Evolutionary conservation across 805 yeast species (phyloP), one percentile per base, ranked within the genome.

Genomic region (Soucietia sequanensis): DNA sequence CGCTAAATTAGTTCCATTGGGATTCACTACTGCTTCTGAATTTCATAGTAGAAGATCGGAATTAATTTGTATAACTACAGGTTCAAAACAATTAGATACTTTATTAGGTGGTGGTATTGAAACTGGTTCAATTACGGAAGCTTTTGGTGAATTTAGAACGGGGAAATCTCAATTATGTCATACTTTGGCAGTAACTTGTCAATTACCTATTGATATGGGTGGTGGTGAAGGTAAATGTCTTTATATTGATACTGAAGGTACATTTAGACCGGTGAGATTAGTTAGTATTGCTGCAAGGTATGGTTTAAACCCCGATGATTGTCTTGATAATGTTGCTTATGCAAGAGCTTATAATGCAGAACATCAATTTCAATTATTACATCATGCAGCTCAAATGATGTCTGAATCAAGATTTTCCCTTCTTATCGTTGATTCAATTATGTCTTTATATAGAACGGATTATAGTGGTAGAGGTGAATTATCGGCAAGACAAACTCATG

Each of bases 211-310:
- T 33, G 97, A 90, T 55, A 83, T 85, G 84, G 97, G 97, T 26
- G 99, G 99, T 41, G 99, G 96, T 33, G 99, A 93, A 65, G 99
- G 99, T 22, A 89, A 93, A 62, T 91, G 97, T 60, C 69, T 93
- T 36, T 93, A 86, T 56, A 90, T 93, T 41, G 99, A 93, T 54
- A 91, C 98, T 0, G 99, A 91, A 57, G 96, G 97, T 13, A 93
- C 99, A 2, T 93, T 93, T 59, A 75, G 99, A 56, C 97, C 98
- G 1, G 83, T 82, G 28, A 76, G 99, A 50, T 70, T 93, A 47
- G 84, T 86, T 6, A 81, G 95, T 0, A 89, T 93, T 46, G 96
- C 96, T 2, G 82, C 82, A 55, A 72, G 99, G 48, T 93, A 84
- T 56, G 96, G 96, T 0, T 71, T 93, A 38, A 87, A 87, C 47